Conservation (phyloP, 2,329 filamentous ascomycete species). For the Colletotrichum tamarilloi region DNA sequence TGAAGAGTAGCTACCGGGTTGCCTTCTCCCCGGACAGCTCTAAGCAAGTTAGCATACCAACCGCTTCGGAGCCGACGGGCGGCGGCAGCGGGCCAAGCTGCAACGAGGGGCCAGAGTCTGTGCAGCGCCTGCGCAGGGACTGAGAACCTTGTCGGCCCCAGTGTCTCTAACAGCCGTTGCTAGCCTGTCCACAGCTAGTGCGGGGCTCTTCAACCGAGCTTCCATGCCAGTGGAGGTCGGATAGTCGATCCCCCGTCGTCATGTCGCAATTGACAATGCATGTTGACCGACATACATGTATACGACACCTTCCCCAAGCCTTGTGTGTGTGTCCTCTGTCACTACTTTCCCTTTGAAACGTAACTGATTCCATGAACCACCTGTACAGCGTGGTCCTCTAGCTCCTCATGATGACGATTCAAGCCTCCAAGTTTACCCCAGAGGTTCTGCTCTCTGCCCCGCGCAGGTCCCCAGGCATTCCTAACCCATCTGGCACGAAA, state of each 20-base stretch:
- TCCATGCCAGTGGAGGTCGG: slow-evolving; percentile 22
- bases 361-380: background rate
- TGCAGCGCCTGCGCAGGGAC: slow-evolving; percentile 6
- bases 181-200: slow-evolving; percentile 34
- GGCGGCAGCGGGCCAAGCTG: background rate
- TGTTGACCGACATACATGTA: slow-evolving; percentile 22
- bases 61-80: slow-evolving; percentile 19
- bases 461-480: slow-evolving; percentile 75
- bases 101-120: slow-evolving; percentile 21
- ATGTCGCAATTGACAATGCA: background rate
- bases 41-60: background rate
- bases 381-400: background rate
- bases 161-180: slow-evolving; percentile 18
- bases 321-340: background rate
- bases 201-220: slow-evolving; percentile 32
- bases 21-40: too few relatives aligned
- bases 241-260: background rate
- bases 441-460: slow-evolving; percentile 82
- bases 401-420: slow-evolving; percentile 70
- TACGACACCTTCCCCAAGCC: background rate
- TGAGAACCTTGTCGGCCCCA: slow-evolving; percentile 31
- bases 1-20: too few relatives aligned
- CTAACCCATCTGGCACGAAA: slow-evolving; percentile 73
- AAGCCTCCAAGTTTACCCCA: slow-evolving; percentile 78
- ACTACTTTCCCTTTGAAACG: background rate